Conservation (phyloP, 257 asterid species). For the Linderniella brevidens region DNA sequence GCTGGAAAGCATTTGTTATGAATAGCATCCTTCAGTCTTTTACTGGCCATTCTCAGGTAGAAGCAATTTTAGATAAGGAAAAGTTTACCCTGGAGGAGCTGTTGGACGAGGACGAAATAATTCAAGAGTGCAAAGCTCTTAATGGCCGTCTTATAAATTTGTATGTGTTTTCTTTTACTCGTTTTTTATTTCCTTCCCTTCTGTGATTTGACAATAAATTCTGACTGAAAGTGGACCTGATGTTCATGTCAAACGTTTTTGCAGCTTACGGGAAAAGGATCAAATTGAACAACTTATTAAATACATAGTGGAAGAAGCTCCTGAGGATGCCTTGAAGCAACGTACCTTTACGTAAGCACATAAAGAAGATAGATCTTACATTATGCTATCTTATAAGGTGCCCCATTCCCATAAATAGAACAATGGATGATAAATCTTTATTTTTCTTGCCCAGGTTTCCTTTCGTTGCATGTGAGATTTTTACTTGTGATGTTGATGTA, state of each 20-base stretch:
- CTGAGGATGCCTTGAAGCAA: slow-evolving; percentile 58
- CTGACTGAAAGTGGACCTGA: slow-evolving; percentile 4
- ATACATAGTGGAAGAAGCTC: slow-evolving; percentile 72
- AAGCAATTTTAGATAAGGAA: slow-evolving; percentile 67
- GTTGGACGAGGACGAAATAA: slow-evolving; percentile 89
- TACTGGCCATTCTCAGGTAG: slow-evolving; percentile 40
- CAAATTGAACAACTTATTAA: slow-evolving; percentile 52
- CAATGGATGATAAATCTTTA: not conserved
- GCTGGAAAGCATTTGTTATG: too few species aligned
- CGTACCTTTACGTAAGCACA: slow-evolving; percentile 60
- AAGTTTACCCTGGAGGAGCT: slow-evolving; percentile 64
- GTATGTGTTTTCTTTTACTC: slow-evolving; percentile 26
- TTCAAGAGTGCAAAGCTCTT: slow-evolving; percentile 93
- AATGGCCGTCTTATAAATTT: slow-evolving; percentile 80
- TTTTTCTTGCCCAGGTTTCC: slow-evolving; percentile 42
- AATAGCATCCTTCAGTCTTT: too few species aligned
- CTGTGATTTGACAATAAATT: not conserved
- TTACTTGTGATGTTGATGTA: slow-evolving; percentile 88
- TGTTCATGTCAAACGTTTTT: not conserved
- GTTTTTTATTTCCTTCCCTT: not conserved
- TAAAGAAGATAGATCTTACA: not conserved
- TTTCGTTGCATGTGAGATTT: slow-evolving; percentile 81
- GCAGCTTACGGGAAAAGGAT: slow-evolving; percentile 69
- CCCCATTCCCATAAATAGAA: too few species aligned
- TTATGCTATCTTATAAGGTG: not conserved